These are phyloP conservation scores for Coniochaeta prunicola DNA, from an alignment of 2,329 filamentous ascomycete species.

Conservation along the genomic window DNA sequence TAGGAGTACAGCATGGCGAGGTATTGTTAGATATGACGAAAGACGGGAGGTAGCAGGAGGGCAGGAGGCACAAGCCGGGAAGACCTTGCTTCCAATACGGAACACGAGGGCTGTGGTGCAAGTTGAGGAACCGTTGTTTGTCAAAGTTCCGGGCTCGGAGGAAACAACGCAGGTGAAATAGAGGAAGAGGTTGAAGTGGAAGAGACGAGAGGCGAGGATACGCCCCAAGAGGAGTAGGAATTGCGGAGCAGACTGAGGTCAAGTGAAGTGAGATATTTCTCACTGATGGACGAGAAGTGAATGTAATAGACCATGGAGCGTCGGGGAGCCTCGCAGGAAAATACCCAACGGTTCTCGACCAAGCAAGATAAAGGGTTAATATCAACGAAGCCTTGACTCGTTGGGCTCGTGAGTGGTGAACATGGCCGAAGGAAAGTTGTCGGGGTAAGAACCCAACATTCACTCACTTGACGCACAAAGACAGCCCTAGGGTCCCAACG, in stretches of 20 bases:
- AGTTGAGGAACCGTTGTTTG: neutral
- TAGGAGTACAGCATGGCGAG: neutral
- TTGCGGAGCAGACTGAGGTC: neutral
- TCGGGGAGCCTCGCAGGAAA: neutral
- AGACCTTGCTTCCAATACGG: neutral
- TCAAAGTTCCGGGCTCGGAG: neutral
- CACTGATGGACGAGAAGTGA: neutral
- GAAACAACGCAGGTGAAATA: neutral
- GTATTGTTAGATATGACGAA: neutral
- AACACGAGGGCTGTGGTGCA: neutral
- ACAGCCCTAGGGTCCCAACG: neutral
- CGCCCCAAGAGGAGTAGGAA: neutral
- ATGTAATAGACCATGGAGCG: neutral
- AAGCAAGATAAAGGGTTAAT: neutral
- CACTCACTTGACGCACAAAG: neutral
- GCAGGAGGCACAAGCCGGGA: neutral
- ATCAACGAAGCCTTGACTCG: neutral
- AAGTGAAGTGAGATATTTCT: neutral
- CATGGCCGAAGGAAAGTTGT: neutral
- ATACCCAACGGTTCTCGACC: neutral
- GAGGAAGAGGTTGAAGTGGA: neutral
- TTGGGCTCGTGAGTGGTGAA: neutral
- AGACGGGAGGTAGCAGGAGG: neutral
- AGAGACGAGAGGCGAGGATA: neutral
- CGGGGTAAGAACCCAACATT: neutral